These are phyloP conservation scores for Azolla pinnata DNA, from an alignment of 75 land plant genomes.

Conservation along the genomic window DNA sequence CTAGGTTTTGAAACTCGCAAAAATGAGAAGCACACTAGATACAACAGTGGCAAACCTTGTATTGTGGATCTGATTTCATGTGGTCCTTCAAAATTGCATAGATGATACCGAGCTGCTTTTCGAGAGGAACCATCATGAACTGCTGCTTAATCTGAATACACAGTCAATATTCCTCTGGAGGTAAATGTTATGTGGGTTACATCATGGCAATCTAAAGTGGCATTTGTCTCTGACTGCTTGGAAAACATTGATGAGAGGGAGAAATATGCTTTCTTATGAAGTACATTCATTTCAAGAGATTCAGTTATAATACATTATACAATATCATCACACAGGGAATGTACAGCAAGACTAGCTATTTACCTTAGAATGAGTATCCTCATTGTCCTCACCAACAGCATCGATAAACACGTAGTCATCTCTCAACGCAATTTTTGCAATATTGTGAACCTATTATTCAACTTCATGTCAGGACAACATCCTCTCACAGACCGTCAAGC, in stretches of 20 bases:
- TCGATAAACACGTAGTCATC: constrained; percentile 77
- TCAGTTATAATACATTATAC: neutral
- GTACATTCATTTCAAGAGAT: neutral
- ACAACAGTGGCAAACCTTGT: constrained; percentile 48
- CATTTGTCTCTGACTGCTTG: neutral
- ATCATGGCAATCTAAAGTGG: neutral
- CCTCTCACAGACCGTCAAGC: neutral
- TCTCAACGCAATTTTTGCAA: constrained; percentile 73
- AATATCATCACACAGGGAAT: neutral
- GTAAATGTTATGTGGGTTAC: neutral
- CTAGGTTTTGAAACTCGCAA: neutral
- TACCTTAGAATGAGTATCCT: constrained; percentile 95
- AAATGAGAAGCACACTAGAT: neutral
- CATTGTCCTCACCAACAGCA: constrained; percentile 78
- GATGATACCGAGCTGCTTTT: constrained; percentile 20
- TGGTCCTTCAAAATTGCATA: constrained; percentile 66
- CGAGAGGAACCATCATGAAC: constrained; percentile 12
- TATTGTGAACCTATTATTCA: constrained; percentile 62
- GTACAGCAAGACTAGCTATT: neutral
- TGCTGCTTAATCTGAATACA: constrained; percentile 20
- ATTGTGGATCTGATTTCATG: constrained; percentile 64
- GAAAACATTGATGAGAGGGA: too few species aligned
- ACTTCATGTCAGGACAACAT: neutral
- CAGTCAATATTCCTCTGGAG: neutral
- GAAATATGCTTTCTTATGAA: neutral